Evolutionary conservation across 1,284 basidiomycete genomes (phyloP).

Genomic region (Marasmius fiardii): DNA sequence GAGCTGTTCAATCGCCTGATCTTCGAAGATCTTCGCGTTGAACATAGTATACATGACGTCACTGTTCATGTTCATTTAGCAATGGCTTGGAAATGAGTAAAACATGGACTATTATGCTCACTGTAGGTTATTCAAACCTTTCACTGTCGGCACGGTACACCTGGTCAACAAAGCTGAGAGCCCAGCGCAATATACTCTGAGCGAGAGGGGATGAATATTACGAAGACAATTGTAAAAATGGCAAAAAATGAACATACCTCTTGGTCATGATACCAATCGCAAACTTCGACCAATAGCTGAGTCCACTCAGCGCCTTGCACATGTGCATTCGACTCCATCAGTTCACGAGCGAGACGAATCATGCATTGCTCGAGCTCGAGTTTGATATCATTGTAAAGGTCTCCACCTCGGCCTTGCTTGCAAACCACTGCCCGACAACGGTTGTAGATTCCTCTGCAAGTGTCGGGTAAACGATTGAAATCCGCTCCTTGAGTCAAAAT

Average conservation of each 20-base stretch:
- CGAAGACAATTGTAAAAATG: not conserved
- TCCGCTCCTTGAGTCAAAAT: constrained; percentile 36
- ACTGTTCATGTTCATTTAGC: constrained; percentile 27
- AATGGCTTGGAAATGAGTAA: too few relatives aligned
- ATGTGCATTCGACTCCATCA: constrained; percentile 28
- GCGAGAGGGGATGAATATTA: not conserved
- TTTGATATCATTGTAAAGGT: constrained; percentile 48
- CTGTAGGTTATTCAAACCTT: constrained; percentile 37
- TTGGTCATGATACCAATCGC: constrained; percentile 60
- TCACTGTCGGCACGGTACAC: constrained; percentile 42
- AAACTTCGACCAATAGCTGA: constrained; percentile 43
- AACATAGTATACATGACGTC: constrained; percentile 53
- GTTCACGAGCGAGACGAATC: constrained; percentile 29
- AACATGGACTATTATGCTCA: constrained; percentile 22
- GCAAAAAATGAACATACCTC: constrained; percentile 43
- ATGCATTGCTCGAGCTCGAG: constrained; percentile 53
- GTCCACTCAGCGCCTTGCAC: constrained; percentile 47
- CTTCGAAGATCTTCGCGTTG: constrained; percentile 46
- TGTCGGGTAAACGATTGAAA: constrained; percentile 33
- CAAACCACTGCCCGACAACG: constrained; percentile 54
- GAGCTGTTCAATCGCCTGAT: constrained; percentile 39
- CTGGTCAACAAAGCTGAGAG: constrained; percentile 65
- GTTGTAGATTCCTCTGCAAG: constrained; percentile 54
- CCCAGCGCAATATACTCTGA: constrained; percentile 50
- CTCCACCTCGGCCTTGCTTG: constrained; percentile 47